Evolutionary conservation across 2,329 filamentous ascomycete genomes (phyloP), one percentile per base, ranked within the genome.

Genomic region (Talaromyces rugulosus): DNA sequence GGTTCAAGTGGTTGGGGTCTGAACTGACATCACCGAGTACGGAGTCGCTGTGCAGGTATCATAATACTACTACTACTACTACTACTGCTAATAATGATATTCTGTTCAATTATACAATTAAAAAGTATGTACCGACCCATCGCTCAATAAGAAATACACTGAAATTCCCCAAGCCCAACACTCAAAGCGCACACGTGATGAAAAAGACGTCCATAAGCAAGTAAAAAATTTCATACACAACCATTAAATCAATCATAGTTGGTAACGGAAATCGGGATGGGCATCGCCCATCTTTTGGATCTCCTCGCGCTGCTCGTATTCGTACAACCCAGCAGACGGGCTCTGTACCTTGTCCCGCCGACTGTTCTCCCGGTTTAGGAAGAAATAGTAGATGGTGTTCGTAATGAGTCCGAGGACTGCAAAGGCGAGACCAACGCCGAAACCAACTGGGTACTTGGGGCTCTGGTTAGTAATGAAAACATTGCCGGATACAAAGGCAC

Each of bases 401-500:
- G 61, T 60, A 23, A 62, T 16, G 30, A 62, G 47, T 34, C 62
- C 50, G 12, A 57, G 27, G 30, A 44, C 40, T n/a, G 54, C 62
- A 63, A 74, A 68, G 2, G 66, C 73, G 12, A 40, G 70, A 66
- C 47, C 51, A 50, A 63, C 61, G 12, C 61, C 61, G 42, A 63
- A 63, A 12, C 61, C 61, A 18, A 62, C 61, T 8, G 61, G 61
- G 33, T 59, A 62, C 52, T 60, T 68, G 3, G 77, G 78, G 3
- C 71, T 67, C 65, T 80, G 69, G 3, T 59, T 62, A 9, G 69
- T 71, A 64, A 80, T 74, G 63, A 80, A 81, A 5, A 80, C 70
- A 61, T 79, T 78, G 30, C 72, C 70, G 4, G 73, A 73, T 7
- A 80, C 69, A 58, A 81, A 76, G 55, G 77, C 78, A 55, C 75